These are phyloP conservation scores for Aspergillus latus DNA, from an alignment of 2,329 filamentous ascomycete genomes.

Conservation along the genomic window DNA sequence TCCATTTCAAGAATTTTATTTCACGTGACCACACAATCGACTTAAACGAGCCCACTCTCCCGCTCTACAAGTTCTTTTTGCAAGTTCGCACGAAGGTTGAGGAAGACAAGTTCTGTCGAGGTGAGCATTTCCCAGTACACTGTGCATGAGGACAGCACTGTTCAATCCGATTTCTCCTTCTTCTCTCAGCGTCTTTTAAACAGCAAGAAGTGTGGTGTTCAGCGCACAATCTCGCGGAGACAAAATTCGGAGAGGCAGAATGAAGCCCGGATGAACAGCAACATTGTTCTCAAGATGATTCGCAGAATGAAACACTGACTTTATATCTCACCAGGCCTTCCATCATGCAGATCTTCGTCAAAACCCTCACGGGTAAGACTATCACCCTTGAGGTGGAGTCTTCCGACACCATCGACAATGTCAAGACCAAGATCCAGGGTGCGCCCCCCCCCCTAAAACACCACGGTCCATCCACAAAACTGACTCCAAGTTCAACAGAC, in stretches of 20 bases:
- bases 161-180: neutral
- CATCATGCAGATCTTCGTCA: slow-evolving; percentile 58
- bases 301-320: slow-evolving; percentile 17
- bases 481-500: slow-evolving; percentile 59
- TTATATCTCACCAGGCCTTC: slow-evolving; percentile 36
- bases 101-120: slow-evolving; percentile 62
- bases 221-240: neutral
- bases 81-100: slow-evolving; percentile 51
- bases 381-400: slow-evolving; percentile 99
- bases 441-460: slow-evolving; percentile 23
- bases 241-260: neutral
- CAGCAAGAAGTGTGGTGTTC: neutral
- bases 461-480: neutral
- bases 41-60: slow-evolving; percentile 37
- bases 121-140: slow-evolving; percentile 39
- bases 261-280: neutral
- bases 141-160: neutral
- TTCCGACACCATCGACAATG: slow-evolving; percentile 99
- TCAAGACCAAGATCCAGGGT: slow-evolving; percentile 94
- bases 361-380: slow-evolving; percentile 94
- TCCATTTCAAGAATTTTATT: neutral
- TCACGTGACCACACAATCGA: slow-evolving; percentile 44
- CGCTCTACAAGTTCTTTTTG: slow-evolving; percentile 27
- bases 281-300: neutral
- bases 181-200: neutral